These are phyloP conservation scores for Aspergillus conjunctus DNA, from an alignment of 495 filamentous ascomycete species.

Conservation along the genomic window DNA sequence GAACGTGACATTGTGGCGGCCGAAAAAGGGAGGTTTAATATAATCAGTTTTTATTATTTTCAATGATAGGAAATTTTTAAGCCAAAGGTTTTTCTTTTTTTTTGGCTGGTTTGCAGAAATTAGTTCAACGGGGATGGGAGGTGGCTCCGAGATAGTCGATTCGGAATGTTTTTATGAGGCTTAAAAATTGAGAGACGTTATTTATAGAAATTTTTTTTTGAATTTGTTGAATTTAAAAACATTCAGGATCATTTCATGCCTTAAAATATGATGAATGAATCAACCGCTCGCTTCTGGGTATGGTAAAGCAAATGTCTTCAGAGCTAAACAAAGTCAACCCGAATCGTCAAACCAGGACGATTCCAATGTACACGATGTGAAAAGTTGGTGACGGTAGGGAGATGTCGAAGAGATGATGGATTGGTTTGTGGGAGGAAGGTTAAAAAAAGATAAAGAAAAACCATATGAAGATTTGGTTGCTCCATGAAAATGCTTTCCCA, in stretches of 20 bases:
- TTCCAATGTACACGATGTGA: constrained; percentile 27
- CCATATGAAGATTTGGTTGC: constrained; percentile 24
- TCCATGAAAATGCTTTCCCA: constrained; percentile 30
- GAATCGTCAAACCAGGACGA: constrained; percentile 32
- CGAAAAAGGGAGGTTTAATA: too few species aligned
- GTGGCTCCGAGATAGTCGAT: too few species aligned
- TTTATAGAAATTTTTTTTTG: too few species aligned
- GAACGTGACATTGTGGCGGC: too few species aligned
- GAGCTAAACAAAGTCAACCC: constrained; percentile 27
- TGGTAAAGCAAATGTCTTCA: constrained; percentile 33
- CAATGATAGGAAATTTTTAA: too few species aligned
- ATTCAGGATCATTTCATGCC: constrained; percentile 18
- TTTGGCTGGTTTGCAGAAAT: too few species aligned
- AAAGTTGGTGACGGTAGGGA: constrained; percentile 13
- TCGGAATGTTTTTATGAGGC: too few species aligned
- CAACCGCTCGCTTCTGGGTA: constrained; percentile 31
- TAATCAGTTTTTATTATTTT: too few species aligned
- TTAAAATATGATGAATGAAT: constrained; percentile 16
- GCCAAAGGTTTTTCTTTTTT: too few species aligned
- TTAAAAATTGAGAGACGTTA: too few species aligned
- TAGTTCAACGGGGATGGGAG: too few species aligned
- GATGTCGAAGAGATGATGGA: constrained; percentile 2
- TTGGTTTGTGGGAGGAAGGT: constrained; percentile 3
- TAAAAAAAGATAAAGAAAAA: constrained; percentile 15
- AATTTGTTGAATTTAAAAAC: constrained; percentile 7